phyloP scores from a whole-genome alignment of 208 protist genomes.

The Trichomonas vaginalis region DNA sequence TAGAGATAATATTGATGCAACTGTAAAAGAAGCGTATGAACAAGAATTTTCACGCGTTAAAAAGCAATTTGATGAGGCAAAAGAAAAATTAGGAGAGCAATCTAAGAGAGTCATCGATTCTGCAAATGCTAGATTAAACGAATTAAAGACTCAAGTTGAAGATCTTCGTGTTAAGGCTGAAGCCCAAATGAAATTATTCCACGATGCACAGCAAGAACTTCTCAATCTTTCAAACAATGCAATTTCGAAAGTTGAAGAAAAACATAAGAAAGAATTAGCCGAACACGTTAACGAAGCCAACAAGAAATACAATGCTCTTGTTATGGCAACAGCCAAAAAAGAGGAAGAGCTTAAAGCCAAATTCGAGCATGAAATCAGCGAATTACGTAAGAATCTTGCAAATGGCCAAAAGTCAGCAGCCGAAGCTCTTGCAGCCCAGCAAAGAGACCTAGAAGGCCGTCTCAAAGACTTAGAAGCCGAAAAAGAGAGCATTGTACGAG shows the following conservation, averaged over 20 bases:
- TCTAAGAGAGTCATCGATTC: background rate
- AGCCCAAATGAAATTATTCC: background rate
- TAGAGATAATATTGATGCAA: background rate
- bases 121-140: background rate
- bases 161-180: background rate
- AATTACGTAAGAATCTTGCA: background rate
- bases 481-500: background rate
- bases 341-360: background rate
- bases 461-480: background rate
- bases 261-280: background rate
- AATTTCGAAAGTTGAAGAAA: background rate
- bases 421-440: background rate
- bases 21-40: background rate
- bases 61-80: background rate
- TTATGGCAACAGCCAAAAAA: background rate
- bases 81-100: background rate
- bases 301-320: background rate
- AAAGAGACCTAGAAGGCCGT: background rate
- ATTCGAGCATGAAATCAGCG: background rate
- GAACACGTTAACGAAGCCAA: background rate
- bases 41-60: background rate
- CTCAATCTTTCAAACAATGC: background rate
- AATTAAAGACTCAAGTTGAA: background rate
- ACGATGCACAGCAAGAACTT: background rate
- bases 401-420: background rate